Percentiles rank a stretch among this genome's conserved stretches.
Conservation (phyloP, 2,329 filamentous ascomycete species). For the Trichoderma simmonsii region DNA sequence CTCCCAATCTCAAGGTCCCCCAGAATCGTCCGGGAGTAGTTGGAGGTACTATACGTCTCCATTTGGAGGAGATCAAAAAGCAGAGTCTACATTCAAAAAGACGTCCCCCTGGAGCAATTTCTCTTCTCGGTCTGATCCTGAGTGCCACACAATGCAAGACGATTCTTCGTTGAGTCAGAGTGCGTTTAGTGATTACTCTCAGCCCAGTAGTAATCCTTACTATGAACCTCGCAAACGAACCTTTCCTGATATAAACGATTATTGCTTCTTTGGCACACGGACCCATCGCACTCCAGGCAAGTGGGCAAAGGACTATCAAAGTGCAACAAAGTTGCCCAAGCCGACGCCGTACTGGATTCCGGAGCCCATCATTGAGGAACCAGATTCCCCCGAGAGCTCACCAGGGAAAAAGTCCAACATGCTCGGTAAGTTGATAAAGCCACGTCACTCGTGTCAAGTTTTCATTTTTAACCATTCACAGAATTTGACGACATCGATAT, state of each 20-base stretch:
- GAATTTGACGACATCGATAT: constrained; percentile 22
- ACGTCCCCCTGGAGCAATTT: neutral
- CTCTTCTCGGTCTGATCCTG: neutral
- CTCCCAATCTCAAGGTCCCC: constrained; percentile 15
- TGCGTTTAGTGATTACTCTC: constrained; percentile 27
- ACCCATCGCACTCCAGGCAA: constrained; percentile 1
- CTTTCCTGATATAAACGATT: constrained; percentile 18
- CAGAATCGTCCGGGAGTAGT: constrained; percentile 26
- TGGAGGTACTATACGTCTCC: constrained; percentile 27
- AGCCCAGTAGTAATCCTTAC: constrained; percentile 34
- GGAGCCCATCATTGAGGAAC: constrained; percentile 37
- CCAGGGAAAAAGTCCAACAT: constrained; percentile 26
- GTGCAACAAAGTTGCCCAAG: neutral
- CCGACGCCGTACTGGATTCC: constrained; percentile 24
- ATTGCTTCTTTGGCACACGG: constrained; percentile 1
- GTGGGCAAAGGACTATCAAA: constrained; percentile 4
- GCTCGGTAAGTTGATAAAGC: constrained; percentile 27
- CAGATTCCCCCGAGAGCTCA: constrained; percentile 27
- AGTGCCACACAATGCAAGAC: neutral
- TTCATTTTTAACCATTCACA: constrained; percentile 4
- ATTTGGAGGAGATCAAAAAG: neutral
- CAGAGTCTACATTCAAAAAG: neutral
- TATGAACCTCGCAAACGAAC: constrained; percentile 29
- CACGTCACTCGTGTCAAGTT: neutral
- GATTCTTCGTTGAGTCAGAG: constrained; percentile 7